Evolutionary conservation across 2,329 filamentous ascomycete genomes (phyloP).

Genomic region (Dothidotthia symphoricarpi): DNA sequence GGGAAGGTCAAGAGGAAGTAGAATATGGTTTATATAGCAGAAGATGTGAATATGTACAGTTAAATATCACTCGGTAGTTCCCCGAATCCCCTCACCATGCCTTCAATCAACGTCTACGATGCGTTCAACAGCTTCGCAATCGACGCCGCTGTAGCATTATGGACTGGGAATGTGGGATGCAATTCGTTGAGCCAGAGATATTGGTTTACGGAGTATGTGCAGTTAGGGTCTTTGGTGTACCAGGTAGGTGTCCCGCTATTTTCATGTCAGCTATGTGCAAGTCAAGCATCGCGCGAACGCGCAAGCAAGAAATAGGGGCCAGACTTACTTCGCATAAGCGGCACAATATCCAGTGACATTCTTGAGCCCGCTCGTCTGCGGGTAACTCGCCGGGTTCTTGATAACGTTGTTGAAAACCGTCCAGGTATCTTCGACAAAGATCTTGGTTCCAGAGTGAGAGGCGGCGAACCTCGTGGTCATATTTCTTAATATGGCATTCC

Average conservation of each 20-base stretch:
- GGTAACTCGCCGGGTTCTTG: constrained; percentile 51
- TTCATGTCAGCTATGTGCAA: too few relatives aligned
- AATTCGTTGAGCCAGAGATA: constrained; percentile 65
- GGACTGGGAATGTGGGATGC: constrained; percentile 64
- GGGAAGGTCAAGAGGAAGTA: too few relatives aligned
- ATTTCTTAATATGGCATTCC: constrained; percentile 49
- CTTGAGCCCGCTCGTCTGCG: constrained; percentile 53
- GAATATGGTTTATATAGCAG: too few relatives aligned
- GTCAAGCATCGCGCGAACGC: too few relatives aligned
- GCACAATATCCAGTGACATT: constrained; percentile 58
- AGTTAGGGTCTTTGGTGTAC: constrained; percentile 46
- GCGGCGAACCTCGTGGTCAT: constrained; percentile 45
- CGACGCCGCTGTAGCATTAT: constrained; percentile 57
- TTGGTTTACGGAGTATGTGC: constrained; percentile 57
- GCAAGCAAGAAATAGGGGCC: constrained; percentile 1
- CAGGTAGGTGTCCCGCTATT: constrained; percentile 39
- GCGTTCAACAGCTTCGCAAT: constrained; percentile 22
- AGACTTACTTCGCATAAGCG: constrained; percentile 51
- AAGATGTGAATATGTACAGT: too few relatives aligned
- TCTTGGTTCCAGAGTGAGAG: constrained; percentile 39
- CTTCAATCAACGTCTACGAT: too few relatives aligned
- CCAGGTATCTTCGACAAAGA: constrained; percentile 56
- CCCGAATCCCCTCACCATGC: too few relatives aligned
- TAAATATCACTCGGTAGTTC: too few relatives aligned
- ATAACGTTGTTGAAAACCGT: constrained; percentile 54